These are phyloP conservation scores for Rhizoctonia solani DNA, from an alignment of 1,284 basidiomycete genomes.

Conservation along the genomic window DNA sequence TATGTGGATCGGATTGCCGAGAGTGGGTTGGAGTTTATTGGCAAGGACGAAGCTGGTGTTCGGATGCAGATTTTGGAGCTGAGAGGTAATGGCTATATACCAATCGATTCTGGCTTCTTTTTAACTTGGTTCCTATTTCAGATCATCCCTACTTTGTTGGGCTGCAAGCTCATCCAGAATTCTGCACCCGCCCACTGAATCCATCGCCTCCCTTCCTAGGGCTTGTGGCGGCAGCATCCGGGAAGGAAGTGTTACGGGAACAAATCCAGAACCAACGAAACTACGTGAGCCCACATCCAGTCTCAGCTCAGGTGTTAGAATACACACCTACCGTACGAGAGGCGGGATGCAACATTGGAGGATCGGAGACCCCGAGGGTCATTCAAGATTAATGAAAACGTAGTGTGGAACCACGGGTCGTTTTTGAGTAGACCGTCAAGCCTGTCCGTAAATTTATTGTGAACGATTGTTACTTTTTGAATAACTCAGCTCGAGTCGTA, in stretches of 20 bases:
- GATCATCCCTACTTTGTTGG: conserved; percentile 96
- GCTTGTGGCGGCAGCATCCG: conserved; percentile 86
- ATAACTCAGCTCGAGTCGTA: not conserved
- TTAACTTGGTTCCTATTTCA: too few species aligned
- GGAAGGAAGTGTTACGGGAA: conserved; percentile 65
- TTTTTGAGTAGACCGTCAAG: too few species aligned
- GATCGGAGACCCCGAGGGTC: conserved; percentile 19
- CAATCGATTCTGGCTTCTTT: too few species aligned
- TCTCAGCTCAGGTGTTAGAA: conserved; percentile 5
- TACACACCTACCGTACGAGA: conserved; percentile 11
- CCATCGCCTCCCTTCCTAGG: conserved; percentile 98
- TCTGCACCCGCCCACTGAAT: conserved; percentile 98
- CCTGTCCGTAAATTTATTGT: too few species aligned
- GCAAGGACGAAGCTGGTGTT: conserved; percentile 94
- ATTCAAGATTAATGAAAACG: too few species aligned
- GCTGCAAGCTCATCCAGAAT: conserved; percentile 97
- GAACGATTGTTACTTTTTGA: too few species aligned
- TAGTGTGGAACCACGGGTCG: not conserved
- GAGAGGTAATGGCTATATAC: too few species aligned
- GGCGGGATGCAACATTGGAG: conserved; percentile 27
- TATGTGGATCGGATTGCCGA: conserved; percentile 76
- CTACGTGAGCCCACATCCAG: conserved; percentile 49
- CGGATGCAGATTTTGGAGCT: conserved; percentile 98
- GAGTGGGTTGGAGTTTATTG: conserved; percentile 82
- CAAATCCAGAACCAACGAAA: conserved; percentile 71